Evolutionary conservation across 768 basidiomycete genomes (phyloP).

Genomic region (Phaeolepiota aurea): DNA sequence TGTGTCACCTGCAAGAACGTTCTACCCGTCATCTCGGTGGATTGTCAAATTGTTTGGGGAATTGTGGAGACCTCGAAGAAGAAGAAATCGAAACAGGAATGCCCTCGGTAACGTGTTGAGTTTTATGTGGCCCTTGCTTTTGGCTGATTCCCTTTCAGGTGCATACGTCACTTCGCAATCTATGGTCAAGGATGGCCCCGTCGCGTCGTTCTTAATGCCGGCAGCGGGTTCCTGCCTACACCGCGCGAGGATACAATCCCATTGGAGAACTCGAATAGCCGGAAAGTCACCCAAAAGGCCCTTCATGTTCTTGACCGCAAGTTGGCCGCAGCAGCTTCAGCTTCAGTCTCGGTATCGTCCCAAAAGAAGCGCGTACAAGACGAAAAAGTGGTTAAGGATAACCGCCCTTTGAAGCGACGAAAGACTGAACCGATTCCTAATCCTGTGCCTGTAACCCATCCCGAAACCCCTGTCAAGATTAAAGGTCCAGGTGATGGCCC

Average conservation of each 20-base stretch:
- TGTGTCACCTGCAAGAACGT: slow-evolving; percentile 67
- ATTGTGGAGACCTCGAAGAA: slow-evolving; percentile 42
- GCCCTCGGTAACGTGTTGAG: slow-evolving; percentile 59
- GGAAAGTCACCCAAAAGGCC: slow-evolving; percentile 42
- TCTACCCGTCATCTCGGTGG: slow-evolving; percentile 69
- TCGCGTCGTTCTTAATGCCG: slow-evolving; percentile 45
- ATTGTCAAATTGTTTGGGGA: slow-evolving; percentile 72
- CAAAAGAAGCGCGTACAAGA: slow-evolving; percentile 19
- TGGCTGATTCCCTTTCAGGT: slow-evolving; percentile 31
- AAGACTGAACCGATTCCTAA: slow-evolving; percentile 30
- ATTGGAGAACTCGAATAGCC: slow-evolving; percentile 26
- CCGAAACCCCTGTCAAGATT: background rate
- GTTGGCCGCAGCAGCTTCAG: slow-evolving; percentile 29
- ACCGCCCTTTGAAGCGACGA: slow-evolving; percentile 37
- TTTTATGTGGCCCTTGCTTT: slow-evolving; percentile 1
- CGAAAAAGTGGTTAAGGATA: slow-evolving; percentile 20
- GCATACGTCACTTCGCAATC: slow-evolving; percentile 74
- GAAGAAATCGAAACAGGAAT: slow-evolving; percentile 59
- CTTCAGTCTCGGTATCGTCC: background rate
- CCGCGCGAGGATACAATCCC: slow-evolving; percentile 46
- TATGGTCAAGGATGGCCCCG: slow-evolving; percentile 67
- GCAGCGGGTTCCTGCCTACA: slow-evolving; percentile 33
- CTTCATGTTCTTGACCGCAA: slow-evolving; percentile 48
- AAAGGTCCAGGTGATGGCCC: too few species aligned
- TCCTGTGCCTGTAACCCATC: background rate